These are phyloP conservation scores for Colletotrichum agaves DNA, from an alignment of 2,329 filamentous ascomycete genomes.

Conservation along the genomic window DNA sequence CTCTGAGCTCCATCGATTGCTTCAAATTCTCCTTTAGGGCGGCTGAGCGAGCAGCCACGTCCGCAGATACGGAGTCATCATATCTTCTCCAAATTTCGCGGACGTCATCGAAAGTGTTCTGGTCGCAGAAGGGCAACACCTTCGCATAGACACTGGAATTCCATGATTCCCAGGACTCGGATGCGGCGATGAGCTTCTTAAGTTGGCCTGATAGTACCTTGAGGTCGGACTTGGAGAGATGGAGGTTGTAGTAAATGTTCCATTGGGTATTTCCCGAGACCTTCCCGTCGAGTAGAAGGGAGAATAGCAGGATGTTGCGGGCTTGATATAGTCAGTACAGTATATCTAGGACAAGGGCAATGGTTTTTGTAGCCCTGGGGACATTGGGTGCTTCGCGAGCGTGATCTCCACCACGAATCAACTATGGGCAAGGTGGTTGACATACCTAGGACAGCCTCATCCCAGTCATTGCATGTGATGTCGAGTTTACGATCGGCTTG, in stretches of 20 bases:
- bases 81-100: conserved; percentile 31
- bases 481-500: conserved; percentile 57
- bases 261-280: conserved; percentile 51
- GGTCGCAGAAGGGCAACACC: conserved; percentile 60
- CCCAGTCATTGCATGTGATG: conserved; percentile 66
- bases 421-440: not conserved
- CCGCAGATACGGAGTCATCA: not conserved
- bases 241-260: conserved; percentile 67
- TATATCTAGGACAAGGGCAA: not conserved
- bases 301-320: conserved; percentile 65
- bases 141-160: conserved; percentile 54
- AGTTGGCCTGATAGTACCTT: conserved; percentile 45
- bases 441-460: conserved; percentile 61
- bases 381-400: no score
- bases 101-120: conserved; percentile 51
- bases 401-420: no score
- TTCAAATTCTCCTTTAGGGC: conserved; percentile 18
- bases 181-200: conserved; percentile 53
- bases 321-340: conserved; percentile 49
- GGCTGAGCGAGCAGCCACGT: not conserved
- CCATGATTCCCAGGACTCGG: conserved; percentile 56
- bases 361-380: no score
- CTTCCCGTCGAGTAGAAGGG: conserved; percentile 57
- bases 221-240: conserved; percentile 52
- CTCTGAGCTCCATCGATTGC: conserved; percentile 3